phyloP scores from a whole-genome alignment of 2,329 filamentous ascomycete genomes.

The Graphilbum fragrans region DNA sequence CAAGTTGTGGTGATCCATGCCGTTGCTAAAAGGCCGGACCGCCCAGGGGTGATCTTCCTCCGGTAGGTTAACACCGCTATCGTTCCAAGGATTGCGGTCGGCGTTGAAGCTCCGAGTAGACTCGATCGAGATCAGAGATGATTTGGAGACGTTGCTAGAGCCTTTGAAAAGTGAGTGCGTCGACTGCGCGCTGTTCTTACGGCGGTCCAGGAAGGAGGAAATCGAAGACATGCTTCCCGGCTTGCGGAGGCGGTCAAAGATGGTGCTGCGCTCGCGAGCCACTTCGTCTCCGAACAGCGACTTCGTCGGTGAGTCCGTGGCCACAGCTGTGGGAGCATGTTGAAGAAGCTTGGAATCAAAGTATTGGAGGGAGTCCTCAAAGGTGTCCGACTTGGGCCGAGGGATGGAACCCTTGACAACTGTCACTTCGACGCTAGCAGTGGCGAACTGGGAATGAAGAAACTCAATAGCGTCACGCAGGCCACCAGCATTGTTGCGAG shows the following conservation, averaged over 20 bases:
- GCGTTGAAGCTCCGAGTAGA: slow-evolving; percentile 82
- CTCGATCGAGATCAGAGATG: slow-evolving; percentile 90
- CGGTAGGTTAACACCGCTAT: slow-evolving; percentile 86
- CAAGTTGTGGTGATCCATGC: slow-evolving; percentile 50
- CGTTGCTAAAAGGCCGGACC: slow-evolving; percentile 51
- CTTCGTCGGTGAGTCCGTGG: slow-evolving; percentile 81
- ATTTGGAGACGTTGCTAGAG: slow-evolving; percentile 81
- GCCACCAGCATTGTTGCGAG: slow-evolving; percentile 91
- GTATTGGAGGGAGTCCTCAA: slow-evolving; percentile 91
- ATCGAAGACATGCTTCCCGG: slow-evolving; percentile 90
- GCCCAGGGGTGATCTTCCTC: slow-evolving; percentile 70
- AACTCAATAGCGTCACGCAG: slow-evolving; percentile 95
- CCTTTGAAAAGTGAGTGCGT: slow-evolving; percentile 85
- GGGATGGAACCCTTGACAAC: slow-evolving; percentile 91
- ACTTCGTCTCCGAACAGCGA: slow-evolving; percentile 73
- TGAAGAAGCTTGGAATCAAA: slow-evolving; percentile 96
- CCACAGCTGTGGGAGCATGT: slow-evolving; percentile 69
- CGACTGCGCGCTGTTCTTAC: slow-evolving; percentile 86
- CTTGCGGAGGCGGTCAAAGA: slow-evolving; percentile 89
- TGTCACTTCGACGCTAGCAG: slow-evolving; percentile 75
- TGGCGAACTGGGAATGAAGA: slow-evolving; percentile 72
- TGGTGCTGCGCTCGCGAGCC: slow-evolving; percentile 63
- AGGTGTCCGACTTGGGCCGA: slow-evolving; percentile 96
- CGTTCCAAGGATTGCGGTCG: slow-evolving; percentile 96
- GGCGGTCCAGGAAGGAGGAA: slow-evolving; percentile 87